Conservation (phyloP, 192 early-diverging fungal genomes). For the Mortierella antarctica region DNA sequence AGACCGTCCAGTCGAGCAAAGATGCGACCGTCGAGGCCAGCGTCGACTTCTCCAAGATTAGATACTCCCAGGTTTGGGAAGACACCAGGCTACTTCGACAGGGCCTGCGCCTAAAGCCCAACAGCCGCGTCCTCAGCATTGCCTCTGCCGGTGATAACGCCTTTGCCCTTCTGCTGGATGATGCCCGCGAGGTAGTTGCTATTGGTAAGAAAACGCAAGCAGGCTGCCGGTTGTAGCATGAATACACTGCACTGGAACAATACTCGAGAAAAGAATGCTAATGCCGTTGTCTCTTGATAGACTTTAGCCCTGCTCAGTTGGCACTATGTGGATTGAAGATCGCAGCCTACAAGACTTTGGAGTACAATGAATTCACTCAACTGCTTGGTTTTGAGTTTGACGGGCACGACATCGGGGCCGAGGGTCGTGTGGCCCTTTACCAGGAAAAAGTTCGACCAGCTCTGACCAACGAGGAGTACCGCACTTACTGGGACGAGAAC, state of each 20-base stretch:
- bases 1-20: slow-evolving; percentile 37
- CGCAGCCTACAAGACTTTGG: slow-evolving; percentile 45
- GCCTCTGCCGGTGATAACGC: slow-evolving; percentile 53
- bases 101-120: slow-evolving; percentile 37
- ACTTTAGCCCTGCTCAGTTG: slow-evolving; percentile 48
- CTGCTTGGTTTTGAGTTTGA: slow-evolving; percentile 45
- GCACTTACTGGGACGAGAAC: slow-evolving; percentile 48
- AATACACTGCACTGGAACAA: background rate
- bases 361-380: slow-evolving; percentile 41
- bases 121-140: slow-evolving; percentile 51
- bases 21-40: slow-evolving; percentile 39
- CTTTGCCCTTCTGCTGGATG: slow-evolving; percentile 42
- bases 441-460: slow-evolving; percentile 40
- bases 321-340: slow-evolving; percentile 47
- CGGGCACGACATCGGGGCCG: slow-evolving; percentile 34
- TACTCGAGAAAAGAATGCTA: no score
- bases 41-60: slow-evolving; percentile 52
- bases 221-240: background rate
- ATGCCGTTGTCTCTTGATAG: background rate
- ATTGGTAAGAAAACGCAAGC: slow-evolving; percentile 29
- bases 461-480: slow-evolving; percentile 26
- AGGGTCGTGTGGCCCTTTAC: slow-evolving; percentile 39
- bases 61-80: slow-evolving; percentile 53
- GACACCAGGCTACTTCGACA: slow-evolving; percentile 49
- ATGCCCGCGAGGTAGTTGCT: slow-evolving; percentile 43